Conservation (phyloP, 768 basidiomycete species). For the Lactifluus pinguis region DNA sequence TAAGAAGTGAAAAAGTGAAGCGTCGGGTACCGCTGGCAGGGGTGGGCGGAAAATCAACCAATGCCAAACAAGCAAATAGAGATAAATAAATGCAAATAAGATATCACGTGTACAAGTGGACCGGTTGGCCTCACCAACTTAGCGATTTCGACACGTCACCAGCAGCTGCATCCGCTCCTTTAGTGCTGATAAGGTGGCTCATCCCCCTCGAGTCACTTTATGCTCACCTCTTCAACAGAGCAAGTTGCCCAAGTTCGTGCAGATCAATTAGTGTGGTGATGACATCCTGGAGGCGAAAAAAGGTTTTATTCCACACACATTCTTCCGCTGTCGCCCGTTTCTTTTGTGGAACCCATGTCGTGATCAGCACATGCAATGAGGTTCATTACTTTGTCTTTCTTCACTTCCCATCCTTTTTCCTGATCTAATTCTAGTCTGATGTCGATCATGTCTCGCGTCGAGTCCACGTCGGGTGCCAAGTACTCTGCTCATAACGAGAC, state of each 20-base stretch:
- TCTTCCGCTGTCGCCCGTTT: conserved; percentile 70
- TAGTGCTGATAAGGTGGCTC: conserved; percentile 20
- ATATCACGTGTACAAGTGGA: too few species aligned
- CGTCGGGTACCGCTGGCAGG: too few species aligned
- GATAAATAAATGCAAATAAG: too few species aligned
- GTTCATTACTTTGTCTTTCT: conserved; percentile 30
- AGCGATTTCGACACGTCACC: too few species aligned
- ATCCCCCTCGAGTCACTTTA: background rate
- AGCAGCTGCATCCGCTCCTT: too few species aligned
- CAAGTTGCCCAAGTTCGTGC: conserved; percentile 82
- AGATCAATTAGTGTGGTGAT: conserved; percentile 96
- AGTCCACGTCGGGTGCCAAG: conserved; percentile 81
- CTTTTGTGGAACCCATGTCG: conserved; percentile 77
- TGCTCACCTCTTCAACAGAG: conserved; percentile 37
- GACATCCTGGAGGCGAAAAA: conserved; percentile 91
- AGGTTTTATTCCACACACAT: conserved; percentile 86
- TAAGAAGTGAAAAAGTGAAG: too few species aligned
- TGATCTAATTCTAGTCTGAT: conserved; percentile 46
- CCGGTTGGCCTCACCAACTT: too few species aligned
- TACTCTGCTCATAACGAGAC: conserved; percentile 79
- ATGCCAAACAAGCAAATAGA: too few species aligned
- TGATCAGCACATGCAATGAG: conserved; percentile 81
- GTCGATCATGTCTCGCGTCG: conserved; percentile 85
- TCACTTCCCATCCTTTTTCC: background rate
- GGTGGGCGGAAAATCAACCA: too few species aligned